phyloP scores from a whole-genome alignment of 352 stramenopile species.

The Pythium insidiosum region DNA sequence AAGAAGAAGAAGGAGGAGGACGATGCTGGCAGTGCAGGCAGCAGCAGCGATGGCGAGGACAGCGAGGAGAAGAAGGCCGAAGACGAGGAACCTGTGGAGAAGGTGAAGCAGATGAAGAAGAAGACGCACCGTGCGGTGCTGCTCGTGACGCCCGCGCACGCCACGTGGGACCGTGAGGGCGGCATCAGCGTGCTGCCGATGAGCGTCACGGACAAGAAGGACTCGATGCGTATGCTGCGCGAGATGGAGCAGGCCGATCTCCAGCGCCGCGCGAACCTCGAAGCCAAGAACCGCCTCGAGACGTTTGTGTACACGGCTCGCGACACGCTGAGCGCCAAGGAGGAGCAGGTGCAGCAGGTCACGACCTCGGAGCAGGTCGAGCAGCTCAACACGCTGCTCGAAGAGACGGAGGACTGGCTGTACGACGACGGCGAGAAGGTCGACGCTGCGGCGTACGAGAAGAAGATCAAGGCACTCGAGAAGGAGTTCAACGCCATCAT shows the following conservation, averaged over 20 bases:
- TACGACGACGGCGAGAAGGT: slow-evolving; percentile 90
- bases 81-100: slow-evolving; percentile 46
- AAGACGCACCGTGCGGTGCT: slow-evolving; percentile 80
- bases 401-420: slow-evolving; percentile 90
- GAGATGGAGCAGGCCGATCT: slow-evolving; percentile 72
- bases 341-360: slow-evolving; percentile 74
- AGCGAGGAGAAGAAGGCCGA: slow-evolving; percentile 33
- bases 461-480: slow-evolving; percentile 78
- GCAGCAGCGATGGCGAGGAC: slow-evolving; percentile 28
- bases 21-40: slow-evolving; percentile 31
- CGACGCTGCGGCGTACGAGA: slow-evolving; percentile 77
- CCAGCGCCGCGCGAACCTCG: slow-evolving; percentile 51
- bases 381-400: slow-evolving; percentile 52
- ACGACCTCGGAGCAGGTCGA: slow-evolving; percentile 83
- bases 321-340: slow-evolving; percentile 72
- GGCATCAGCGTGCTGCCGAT: slow-evolving; percentile 56
- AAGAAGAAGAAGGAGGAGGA: slow-evolving; percentile 25
- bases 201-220: slow-evolving; percentile 49
- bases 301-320: slow-evolving; percentile 91
- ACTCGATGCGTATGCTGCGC: slow-evolving; percentile 52
- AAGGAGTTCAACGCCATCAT: slow-evolving; percentile 81
- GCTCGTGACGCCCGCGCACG: slow-evolving; percentile 32
- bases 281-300: slow-evolving; percentile 90
- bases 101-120: slow-evolving; percentile 88
- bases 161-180: slow-evolving; percentile 21